Percentiles rank a stretch among this genome's conserved stretches.
Conservation (phyloP, 2,329 filamentous ascomycete species). For the Epichloe baconii region DNA sequence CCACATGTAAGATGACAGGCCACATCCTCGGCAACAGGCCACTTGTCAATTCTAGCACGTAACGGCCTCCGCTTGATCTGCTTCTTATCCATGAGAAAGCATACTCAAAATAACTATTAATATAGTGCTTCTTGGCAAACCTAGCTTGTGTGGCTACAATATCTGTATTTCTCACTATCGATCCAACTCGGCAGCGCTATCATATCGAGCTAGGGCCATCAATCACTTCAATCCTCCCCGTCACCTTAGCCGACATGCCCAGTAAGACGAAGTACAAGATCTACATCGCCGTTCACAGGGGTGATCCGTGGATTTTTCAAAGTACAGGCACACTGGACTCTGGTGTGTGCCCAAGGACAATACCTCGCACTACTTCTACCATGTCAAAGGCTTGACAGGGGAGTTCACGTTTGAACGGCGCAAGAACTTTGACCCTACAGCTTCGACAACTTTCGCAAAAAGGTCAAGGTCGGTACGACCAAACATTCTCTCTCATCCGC, state of each 20-base stretch:
- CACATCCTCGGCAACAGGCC: too few relatives aligned
- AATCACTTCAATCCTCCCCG: too few relatives aligned
- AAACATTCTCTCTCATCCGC: not conserved
- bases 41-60: too few relatives aligned
- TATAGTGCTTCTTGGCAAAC: too few relatives aligned
- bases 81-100: too few relatives aligned
- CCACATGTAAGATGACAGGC: too few relatives aligned
- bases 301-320: constrained; percentile 1
- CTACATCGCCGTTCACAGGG: constrained; percentile 2
- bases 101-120: too few relatives aligned
- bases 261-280: constrained; percentile 4
- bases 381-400: constrained; percentile 1
- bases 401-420: constrained; percentile 1
- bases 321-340: constrained; percentile 5
- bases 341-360: constrained; percentile 4
- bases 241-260: not conserved
- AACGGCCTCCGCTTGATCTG: too few relatives aligned
- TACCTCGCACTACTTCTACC: not conserved
- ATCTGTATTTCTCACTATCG: too few relatives aligned
- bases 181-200: too few relatives aligned
- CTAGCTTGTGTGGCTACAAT: too few relatives aligned
- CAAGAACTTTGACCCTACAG: constrained; percentile 1
- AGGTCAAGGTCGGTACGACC: not conserved
- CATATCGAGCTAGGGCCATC: too few relatives aligned
- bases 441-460: not conserved